These are phyloP conservation scores for Babesia ovata DNA, from an alignment of 169 alveolate species.

Conservation along the genomic window DNA sequence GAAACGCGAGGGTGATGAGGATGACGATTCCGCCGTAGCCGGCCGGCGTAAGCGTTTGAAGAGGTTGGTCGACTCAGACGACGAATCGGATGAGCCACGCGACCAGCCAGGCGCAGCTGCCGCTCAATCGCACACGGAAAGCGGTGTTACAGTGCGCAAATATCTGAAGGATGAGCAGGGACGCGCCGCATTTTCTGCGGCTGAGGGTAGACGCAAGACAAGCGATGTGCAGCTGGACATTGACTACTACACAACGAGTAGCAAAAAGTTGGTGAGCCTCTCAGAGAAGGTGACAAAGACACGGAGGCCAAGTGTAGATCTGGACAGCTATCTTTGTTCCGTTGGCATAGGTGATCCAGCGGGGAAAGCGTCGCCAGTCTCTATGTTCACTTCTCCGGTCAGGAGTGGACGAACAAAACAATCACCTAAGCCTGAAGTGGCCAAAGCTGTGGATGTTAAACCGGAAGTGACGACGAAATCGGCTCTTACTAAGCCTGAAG, in stretches of 20 bases:
- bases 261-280: slow-evolving; percentile 8
- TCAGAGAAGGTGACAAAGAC: background rate
- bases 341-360: slow-evolving; percentile 1
- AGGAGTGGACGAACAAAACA: background rate
- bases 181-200: background rate
- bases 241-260: slow-evolving; percentile 31
- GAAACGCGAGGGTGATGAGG: background rate
- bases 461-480: background rate
- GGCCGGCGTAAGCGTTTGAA: slow-evolving; percentile 22
- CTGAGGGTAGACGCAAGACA: slow-evolving; percentile 2
- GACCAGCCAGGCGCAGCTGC: background rate
- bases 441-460: background rate
- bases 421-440: background rate
- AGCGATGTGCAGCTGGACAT: slow-evolving; percentile 35
- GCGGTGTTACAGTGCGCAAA: slow-evolving; percentile 6
- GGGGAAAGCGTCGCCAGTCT: background rate
- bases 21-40: background rate
- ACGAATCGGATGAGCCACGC: background rate
- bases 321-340: slow-evolving; percentile 30
- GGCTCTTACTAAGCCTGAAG: background rate
- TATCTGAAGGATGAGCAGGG: slow-evolving; percentile 9
- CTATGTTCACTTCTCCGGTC: background rate
- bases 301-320: background rate
- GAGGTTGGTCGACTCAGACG: slow-evolving; percentile 43
- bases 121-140: background rate